These are phyloP conservation scores for Sanguinoderma infundibulare DNA, from an alignment of 1,284 basidiomycete genomes.

Conservation along the genomic window DNA sequence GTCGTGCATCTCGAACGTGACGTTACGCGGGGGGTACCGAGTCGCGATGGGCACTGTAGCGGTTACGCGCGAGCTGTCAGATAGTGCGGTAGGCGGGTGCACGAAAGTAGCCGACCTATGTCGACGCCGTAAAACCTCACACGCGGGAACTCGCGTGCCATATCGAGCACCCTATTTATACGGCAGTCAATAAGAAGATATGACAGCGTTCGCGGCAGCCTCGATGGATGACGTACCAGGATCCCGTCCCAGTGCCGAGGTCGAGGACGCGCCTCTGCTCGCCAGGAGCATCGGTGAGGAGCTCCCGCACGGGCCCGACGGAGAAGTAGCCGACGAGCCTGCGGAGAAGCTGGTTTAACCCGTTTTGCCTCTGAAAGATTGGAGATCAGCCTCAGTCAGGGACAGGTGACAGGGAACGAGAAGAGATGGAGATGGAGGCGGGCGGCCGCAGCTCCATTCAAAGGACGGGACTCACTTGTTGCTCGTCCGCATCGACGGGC, in stretches of 20 bases:
- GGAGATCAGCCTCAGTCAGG: conserved; percentile 10
- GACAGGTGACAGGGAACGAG: not conserved
- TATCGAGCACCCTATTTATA: conserved; percentile 64
- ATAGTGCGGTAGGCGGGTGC: not conserved
- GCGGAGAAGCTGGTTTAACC: conserved; percentile 51
- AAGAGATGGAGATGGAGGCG: not conserved
- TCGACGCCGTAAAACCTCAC: conserved; percentile 71
- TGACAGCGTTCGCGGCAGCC: not conserved
- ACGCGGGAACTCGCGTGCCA: conserved; percentile 66
- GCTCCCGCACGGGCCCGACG: conserved; percentile 58
- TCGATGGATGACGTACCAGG: conserved; percentile 52
- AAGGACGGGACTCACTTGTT: conserved; percentile 48
- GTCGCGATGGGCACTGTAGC: conserved; percentile 70
- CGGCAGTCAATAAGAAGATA: conserved; percentile 2
- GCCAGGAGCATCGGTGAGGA: conserved; percentile 44
- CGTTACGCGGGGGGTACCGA: conserved; percentile 59
- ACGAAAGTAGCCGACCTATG: conserved; percentile 52
- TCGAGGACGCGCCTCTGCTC: conserved; percentile 61
- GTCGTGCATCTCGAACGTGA: conserved; percentile 67
- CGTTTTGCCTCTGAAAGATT: conserved; percentile 51
- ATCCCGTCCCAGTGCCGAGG: conserved; percentile 71
- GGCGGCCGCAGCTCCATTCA: not conserved
- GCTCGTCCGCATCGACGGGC: conserved; percentile 68
- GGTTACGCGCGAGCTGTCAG: conserved; percentile 1
- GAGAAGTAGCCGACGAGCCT: conserved; percentile 55